Conservation (phyloP, 2,329 filamentous ascomycete genomes). For the Ceratocystis cubensis region DNA sequence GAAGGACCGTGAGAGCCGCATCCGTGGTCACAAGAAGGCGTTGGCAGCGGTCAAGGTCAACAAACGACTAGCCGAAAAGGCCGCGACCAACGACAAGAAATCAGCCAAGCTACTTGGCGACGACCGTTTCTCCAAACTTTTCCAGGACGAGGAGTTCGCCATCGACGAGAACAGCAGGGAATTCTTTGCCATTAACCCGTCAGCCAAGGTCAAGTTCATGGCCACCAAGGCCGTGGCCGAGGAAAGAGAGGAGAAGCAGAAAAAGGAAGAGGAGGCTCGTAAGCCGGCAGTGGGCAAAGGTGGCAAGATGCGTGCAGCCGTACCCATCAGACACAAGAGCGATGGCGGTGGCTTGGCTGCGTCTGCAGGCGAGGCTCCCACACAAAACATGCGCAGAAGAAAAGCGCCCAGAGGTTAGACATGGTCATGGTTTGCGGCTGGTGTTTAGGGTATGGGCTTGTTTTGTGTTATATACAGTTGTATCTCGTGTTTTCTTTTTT, state of each 20-base stretch:
- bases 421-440: neutral
- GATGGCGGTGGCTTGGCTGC: constrained; percentile 16
- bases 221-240: constrained; percentile 20
- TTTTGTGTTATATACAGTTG: constrained; percentile 14
- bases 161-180: constrained; percentile 83
- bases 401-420: constrained; percentile 20
- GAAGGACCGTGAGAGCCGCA: constrained; percentile 89
- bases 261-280: constrained; percentile 24
- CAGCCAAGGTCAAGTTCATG: constrained; percentile 37
- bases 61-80: constrained; percentile 63
- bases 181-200: constrained; percentile 81
- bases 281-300: constrained; percentile 14
- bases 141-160: constrained; percentile 84
- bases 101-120: constrained; percentile 60
- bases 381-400: constrained; percentile 18
- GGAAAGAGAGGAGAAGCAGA: constrained; percentile 36
- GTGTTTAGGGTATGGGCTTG: constrained; percentile 13
- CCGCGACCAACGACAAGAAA: constrained; percentile 43
- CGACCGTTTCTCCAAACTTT: constrained; percentile 73
- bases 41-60: constrained; percentile 67
- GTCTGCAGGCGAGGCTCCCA: neutral
- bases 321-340: constrained; percentile 21
- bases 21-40: constrained; percentile 78
- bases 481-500: neutral
- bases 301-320: constrained; percentile 18